Evolutionary conservation across 176 grass and related monocot genomes (phyloP), one percentile per base, ranked within the genome.

Genomic region (Oryza nivara): DNA sequence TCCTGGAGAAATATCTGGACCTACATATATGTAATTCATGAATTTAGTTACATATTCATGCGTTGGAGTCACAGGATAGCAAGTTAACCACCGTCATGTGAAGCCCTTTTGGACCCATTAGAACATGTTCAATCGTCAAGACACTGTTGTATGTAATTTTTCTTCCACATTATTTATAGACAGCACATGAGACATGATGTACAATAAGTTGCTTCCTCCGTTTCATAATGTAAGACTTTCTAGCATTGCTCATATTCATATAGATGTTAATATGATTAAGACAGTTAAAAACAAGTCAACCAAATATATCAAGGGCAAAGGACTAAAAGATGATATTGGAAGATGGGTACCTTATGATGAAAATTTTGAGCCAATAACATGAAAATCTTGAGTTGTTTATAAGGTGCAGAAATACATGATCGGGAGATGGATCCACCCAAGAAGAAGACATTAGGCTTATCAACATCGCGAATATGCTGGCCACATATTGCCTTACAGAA

Each of bases 381-480:
- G 19, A 82, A 90, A 54, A 67, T 23, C 71, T 67, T 87, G 68
- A 93, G 77, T 72, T 90, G 85, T 11, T 92, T 89, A 75, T 92
- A 93, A 64, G 86, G 82, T 82, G 74, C 72, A 86, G 87, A 69
- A 35, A 93, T 83, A 75, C 82, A 84, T 71, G 87, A 91, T 77
- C 63, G 91, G 17, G 96, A 92, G 68, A 90, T 44, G 36, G 95
- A 93, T 90, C 86, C 89, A 79, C 89, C 83, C 91, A 95, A 86
- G 74, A 98, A 95, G 68, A 98, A 98, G 81, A 77, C 84, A 92
- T 98, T 86, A 76, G 65, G 87, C 54, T 68, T 34, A 54, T 75
- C 83, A 54, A 23, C 51, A 71, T 90, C 87, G 81, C 77, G 46
- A 60, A 78, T 43, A 83, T 86, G 56, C 26, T 64, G 74, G n/a